Evolutionary conservation across 805 yeast species (phyloP).

Genomic region (Candida gorgasii): DNA sequence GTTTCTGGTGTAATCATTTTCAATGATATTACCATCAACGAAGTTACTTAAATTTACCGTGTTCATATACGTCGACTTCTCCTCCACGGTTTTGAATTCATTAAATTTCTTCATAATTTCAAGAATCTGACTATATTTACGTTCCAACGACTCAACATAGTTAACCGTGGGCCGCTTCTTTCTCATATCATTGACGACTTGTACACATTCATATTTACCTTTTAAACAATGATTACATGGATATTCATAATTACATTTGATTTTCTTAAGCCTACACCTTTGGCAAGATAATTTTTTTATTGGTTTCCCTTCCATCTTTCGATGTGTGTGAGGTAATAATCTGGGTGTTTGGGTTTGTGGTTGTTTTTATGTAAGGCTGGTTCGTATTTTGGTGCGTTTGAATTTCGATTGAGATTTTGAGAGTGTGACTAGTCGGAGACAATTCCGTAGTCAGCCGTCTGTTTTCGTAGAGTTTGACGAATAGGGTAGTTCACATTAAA

Average conservation of each 20-base stretch:
- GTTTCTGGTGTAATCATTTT: constrained; percentile 5
- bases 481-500: neutral
- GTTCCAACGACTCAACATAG: constrained; percentile 49
- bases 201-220: constrained; percentile 46
- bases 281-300: constrained; percentile 30
- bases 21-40: constrained; percentile 1
- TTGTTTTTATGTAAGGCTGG: neutral
- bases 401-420: too few species aligned
- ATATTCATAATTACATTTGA: constrained; percentile 49
- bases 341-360: neutral
- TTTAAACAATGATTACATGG: constrained; percentile 53
- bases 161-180: constrained; percentile 51
- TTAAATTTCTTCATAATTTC: constrained; percentile 27
- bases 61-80: constrained; percentile 22
- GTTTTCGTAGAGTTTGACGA: neutral
- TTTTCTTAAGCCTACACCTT: constrained; percentile 43
- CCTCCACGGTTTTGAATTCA: constrained; percentile 19
- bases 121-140: constrained; percentile 25
- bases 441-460: constrained; percentile 3
- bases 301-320: constrained; percentile 3
- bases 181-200: constrained; percentile 49
- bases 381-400: neutral
- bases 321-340: constrained; percentile 2
- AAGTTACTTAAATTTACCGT: constrained; percentile 19
- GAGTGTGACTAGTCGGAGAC: neutral